Evolutionary conservation across 2,329 filamentous ascomycete species (phyloP), one percentile per base, ranked within the genome.

Genomic region (Trichoderma guizhouense): DNA sequence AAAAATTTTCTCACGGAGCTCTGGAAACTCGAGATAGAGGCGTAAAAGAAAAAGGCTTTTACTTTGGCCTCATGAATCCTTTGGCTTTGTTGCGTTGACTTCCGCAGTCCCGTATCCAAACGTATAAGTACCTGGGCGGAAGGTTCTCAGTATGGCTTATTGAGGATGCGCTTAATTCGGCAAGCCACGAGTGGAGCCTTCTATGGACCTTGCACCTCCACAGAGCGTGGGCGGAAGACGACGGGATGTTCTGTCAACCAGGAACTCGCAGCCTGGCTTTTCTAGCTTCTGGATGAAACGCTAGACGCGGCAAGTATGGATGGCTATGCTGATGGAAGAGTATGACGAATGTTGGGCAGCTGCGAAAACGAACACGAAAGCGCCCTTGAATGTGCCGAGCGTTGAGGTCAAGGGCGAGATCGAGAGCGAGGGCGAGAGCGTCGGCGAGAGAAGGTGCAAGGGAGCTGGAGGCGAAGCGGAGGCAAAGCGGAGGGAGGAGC

Each of bases 401-500:
- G 66, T 18, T n/a, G 43, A 51, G 32, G 8, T n/a, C 64, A 53
- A 67, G 51, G 51, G 26, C n/a, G 26, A 51, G 18, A 5, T 43
- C 34, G 39, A 26, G 18, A 3, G 55, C 34, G 39, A 26, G 26
- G 26, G 55, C n/a, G 67, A 26, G 39, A 9, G 53, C 32, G 28
- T 34, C n/a, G 30, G 28, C 26, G 26, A 65, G 39, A 62, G 30
- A 47, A 70, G 69, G 58, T 55, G 57, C 5, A 47, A 76, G 68
- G 65, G 32, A 63, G 28, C 62, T 72, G 53, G 58, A 64, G 72
- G 64, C 24, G 12, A 28, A 26, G 64, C 24, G 72, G 66, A 51
- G 58, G 74, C 24, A n/a, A 28, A 26, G 64, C 24, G 71, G 66
- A 51, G 58, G 74, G 71, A 72, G 71, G 51, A 34, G 63, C 26